Percentiles rank a stretch among this genome's conserved stretches.
phyloP scores from a whole-genome alignment of 768 basidiomycete species.

The Pleurotus citrinopileatus region DNA sequence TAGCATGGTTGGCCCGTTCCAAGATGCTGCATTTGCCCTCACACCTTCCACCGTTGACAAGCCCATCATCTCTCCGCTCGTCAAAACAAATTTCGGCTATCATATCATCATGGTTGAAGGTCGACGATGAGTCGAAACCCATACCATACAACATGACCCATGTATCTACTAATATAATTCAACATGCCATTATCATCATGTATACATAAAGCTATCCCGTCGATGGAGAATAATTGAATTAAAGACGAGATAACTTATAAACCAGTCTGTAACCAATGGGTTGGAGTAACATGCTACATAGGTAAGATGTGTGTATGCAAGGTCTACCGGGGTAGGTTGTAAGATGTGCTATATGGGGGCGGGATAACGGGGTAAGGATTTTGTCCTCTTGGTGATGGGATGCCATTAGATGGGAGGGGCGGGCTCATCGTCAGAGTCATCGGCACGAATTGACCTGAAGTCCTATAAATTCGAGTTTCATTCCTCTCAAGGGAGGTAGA shows the following conservation, averaged over 20 bases:
- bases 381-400: neutral
- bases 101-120: slow-evolving; percentile 94
- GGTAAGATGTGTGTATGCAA: neutral
- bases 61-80: slow-evolving; percentile 64
- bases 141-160: neutral
- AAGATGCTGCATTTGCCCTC: slow-evolving; percentile 85
- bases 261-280: too few species aligned
- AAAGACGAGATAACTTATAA: too few species aligned
- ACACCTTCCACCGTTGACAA: slow-evolving; percentile 80
- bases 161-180: neutral
- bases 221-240: too few species aligned
- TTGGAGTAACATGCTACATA: too few species aligned
- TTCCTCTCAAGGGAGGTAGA: slow-evolving; percentile 5
- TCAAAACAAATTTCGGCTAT: slow-evolving; percentile 84
- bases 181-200: neutral
- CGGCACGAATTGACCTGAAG: slow-evolving; percentile 5
- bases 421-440: slow-evolving; percentile 1
- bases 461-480: neutral
- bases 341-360: slow-evolving; percentile 9
- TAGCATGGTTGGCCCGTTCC: slow-evolving; percentile 84
- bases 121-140: slow-evolving; percentile 59
- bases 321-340: slow-evolving; percentile 3
- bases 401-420: neutral
- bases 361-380: slow-evolving; percentile 19
- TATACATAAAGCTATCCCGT: neutral